Conservation (phyloP, 2,329 filamentous ascomycete genomes). For the Pseudogymnoascus sp. region DNA sequence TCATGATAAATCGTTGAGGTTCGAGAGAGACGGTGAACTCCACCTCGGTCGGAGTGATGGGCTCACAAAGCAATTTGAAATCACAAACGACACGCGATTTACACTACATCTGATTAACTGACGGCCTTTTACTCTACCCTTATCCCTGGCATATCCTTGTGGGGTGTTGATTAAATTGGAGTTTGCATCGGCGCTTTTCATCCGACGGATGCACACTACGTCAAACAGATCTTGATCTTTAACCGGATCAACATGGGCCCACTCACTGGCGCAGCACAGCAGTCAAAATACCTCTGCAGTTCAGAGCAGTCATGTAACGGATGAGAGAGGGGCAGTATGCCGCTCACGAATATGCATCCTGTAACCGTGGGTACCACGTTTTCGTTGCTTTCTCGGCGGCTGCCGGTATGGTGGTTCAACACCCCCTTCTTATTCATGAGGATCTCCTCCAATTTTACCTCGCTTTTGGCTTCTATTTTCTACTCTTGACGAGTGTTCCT, state of each 20-base stretch:
- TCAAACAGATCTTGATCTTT: not conserved
- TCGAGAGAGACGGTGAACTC: not conserved
- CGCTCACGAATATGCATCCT: not conserved
- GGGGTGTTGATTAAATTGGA: not conserved
- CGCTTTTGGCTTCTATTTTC: not conserved
- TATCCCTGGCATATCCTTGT: not conserved
- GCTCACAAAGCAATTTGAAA: slow-evolving; percentile 4
- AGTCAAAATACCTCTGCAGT: not conserved
- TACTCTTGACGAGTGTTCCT: not conserved
- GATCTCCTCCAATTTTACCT: not conserved
- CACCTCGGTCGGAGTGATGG: not conserved
- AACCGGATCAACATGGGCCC: not conserved
- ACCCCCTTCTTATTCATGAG: not conserved
- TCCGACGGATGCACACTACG: not conserved
- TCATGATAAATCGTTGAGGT: not conserved
- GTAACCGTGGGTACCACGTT: not conserved
- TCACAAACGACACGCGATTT: not conserved
- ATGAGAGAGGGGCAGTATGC: not conserved
- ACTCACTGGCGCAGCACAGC: not conserved
- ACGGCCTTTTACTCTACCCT: not conserved
- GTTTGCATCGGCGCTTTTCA: not conserved
- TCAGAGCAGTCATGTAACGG: not conserved
- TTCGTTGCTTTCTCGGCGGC: not conserved
- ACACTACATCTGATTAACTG: not conserved
- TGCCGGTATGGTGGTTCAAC: not conserved